Evolutionary conservation across 2,329 filamentous ascomycete species (phyloP), one percentile per base, ranked within the genome.

Genomic region (Curvularia hawaiiensis): DNA sequence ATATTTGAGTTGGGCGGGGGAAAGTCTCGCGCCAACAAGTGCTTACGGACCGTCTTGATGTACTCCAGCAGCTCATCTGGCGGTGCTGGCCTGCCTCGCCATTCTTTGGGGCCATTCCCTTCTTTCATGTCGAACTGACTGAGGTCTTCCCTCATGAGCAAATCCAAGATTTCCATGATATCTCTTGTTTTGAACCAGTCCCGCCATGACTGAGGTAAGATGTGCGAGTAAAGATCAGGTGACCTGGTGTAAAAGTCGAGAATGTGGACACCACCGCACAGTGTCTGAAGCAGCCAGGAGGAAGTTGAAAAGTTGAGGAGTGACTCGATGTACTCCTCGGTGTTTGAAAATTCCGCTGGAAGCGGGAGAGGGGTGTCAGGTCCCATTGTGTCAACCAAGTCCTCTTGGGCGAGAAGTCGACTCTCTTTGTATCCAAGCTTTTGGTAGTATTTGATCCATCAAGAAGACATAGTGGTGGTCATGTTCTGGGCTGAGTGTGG

Each of bases 191-290:
- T 79, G 64, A 98, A 88, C 79, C 92, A 98, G 0, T 81, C 72
- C 62, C 91, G 86, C 95, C 95, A 99, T 75, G 92, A 88, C 59
- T 84, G 74, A 0, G 92, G 91, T 1, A 99, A 77, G 1, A 94
- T 84, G 1, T 84, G 82, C 51, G 89, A 85, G 74, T 97, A 99
- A 0, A 97, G 83, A 62, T 92, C 90, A 5, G 92, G 91, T 47
- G 92, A 86, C 41, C 87, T 86, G 2, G 92, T 97, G 79, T 97
- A 92, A 78, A 99, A 98, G 75, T 99, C 95, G 55, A 98, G 83
- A 61, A 99, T 93, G 73, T 99, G 95, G 0, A 98, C 91, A n/a
- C 94, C 93, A 52, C 95, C 95, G 72, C 92, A 97, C n/a, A 99
- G 83, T 26, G 91, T 91, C 64, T 91, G 90, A 66, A 97, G 92